These are phyloP conservation scores for Tulasnella calospora DNA, from an alignment of 768 basidiomycete species.

Conservation along the genomic window DNA sequence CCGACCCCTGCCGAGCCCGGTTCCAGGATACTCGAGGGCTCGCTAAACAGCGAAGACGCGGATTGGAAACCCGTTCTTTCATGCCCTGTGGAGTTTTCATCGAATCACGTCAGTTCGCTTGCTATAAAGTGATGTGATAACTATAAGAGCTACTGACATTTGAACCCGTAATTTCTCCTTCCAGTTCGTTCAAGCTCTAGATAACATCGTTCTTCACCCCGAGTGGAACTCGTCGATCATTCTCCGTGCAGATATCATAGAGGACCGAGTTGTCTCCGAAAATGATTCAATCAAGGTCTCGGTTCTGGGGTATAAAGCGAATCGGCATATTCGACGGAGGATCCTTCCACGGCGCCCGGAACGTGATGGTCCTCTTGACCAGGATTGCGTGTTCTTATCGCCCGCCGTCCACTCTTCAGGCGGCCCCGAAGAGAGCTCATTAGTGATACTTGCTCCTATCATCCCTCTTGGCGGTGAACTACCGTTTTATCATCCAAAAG, in stretches of 20 bases:
- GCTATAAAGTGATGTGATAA: not conserved
- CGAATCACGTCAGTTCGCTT: slow-evolving; percentile 41
- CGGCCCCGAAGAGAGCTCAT: slow-evolving; percentile 29
- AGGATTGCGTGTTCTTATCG: slow-evolving; percentile 64
- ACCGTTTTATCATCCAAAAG: slow-evolving; percentile 88
- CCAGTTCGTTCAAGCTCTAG: too few species aligned
- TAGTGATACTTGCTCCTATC: slow-evolving; percentile 39
- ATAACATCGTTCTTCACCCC: slow-evolving; percentile 71
- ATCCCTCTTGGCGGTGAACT: slow-evolving; percentile 43
- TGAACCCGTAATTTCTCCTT: too few species aligned
- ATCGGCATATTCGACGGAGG: slow-evolving; percentile 48
- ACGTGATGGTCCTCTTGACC: slow-evolving; percentile 67
- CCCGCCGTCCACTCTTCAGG: slow-evolving; percentile 36
- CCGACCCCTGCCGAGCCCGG: slow-evolving; percentile 16
- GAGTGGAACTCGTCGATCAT: slow-evolving; percentile 92
- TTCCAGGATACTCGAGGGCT: slow-evolving; percentile 11
- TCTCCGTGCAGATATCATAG: slow-evolving; percentile 68
- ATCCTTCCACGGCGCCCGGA: slow-evolving; percentile 75
- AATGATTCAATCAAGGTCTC: too few species aligned
- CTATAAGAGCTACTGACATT: too few species aligned
- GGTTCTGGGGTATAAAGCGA: too few species aligned
- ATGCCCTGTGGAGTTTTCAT: slow-evolving; percentile 44
- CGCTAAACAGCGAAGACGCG: not conserved
- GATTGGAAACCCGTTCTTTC: slow-evolving; percentile 37
- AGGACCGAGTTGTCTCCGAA: slow-evolving; percentile 34